Evolutionary conservation across 768 basidiomycete species (phyloP).

Genomic region (Lenzites betulinus): DNA sequence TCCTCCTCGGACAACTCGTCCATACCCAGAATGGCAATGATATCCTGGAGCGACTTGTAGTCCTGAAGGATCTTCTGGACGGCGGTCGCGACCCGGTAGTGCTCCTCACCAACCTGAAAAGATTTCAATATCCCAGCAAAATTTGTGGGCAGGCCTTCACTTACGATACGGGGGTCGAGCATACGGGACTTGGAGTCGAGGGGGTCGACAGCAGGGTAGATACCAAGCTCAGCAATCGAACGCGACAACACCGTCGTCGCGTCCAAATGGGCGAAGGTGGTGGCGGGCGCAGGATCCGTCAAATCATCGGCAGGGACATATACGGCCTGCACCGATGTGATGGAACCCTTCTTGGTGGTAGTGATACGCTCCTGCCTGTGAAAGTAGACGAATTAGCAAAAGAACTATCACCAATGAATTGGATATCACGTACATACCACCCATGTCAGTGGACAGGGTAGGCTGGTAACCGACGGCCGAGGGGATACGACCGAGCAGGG

Average conservation of each 20-base stretch:
- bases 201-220: constrained; percentile 99
- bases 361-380: constrained; percentile 98
- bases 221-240: constrained; percentile 98
- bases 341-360: constrained; percentile 99
- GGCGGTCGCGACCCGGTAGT: constrained; percentile 95
- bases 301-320: constrained; percentile 99
- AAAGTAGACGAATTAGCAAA: constrained; percentile 12
- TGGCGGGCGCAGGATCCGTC: constrained; percentile 99
- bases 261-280: constrained; percentile 99
- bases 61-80: constrained; percentile 98
- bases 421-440: constrained; percentile 82
- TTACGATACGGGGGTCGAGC: constrained; percentile 98
- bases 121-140: neutral
- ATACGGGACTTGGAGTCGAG: constrained; percentile 99
- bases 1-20: constrained; percentile 99
- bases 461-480: constrained; percentile 99
- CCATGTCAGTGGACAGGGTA: constrained; percentile 99
- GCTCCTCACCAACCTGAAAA: constrained; percentile 76
- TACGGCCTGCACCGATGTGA: constrained; percentile 99
- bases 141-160: constrained; percentile 30
- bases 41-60: constrained; percentile 97
- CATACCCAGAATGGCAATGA: constrained; percentile 99
- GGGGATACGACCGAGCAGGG: constrained; percentile 99
- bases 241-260: constrained; percentile 99
- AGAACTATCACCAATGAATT: neutral